Conservation (phyloP, 176 grass and related monocot genomes). For the Avena sativa region DNA sequence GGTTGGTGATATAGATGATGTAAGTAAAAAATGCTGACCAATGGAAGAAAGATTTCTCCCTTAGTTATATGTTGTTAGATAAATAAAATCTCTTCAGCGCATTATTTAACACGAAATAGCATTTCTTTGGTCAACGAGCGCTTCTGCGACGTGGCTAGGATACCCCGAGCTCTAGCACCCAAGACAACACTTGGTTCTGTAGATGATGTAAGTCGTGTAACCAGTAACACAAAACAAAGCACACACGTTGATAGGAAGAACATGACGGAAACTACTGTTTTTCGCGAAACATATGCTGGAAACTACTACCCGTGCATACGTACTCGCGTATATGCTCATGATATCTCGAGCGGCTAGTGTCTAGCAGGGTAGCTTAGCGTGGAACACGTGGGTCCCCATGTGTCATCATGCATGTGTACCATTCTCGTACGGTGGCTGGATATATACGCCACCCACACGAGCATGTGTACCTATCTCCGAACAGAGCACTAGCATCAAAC, state of each 20-base stretch:
- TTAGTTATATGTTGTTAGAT: no score
- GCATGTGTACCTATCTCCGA: background rate
- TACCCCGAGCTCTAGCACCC: no score
- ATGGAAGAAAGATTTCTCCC: no score
- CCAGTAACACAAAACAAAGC: background rate
- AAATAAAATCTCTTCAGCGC: no score
- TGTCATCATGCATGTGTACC: conserved; percentile 49
- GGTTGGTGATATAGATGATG: no score
- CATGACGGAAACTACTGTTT: background rate
- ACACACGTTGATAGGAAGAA: background rate
- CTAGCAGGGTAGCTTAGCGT: background rate
- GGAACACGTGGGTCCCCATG: conserved; percentile 46
- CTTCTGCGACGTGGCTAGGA: no score
- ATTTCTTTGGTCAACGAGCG: no score
- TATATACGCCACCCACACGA: background rate
- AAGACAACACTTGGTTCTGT: no score
- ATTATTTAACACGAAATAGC: no score
- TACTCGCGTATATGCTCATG: background rate
- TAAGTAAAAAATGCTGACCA: no score
- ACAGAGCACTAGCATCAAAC: background rate
- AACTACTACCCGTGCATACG: background rate
- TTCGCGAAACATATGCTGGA: background rate
- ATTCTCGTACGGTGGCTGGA: background rate
- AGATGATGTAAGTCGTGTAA: no score
- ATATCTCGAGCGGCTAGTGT: conserved; percentile 34